Percentiles rank a stretch among this genome's conserved stretches.
phyloP scores from a whole-genome alignment of 75 land plant genomes.

The Pinus albicaulis region DNA sequence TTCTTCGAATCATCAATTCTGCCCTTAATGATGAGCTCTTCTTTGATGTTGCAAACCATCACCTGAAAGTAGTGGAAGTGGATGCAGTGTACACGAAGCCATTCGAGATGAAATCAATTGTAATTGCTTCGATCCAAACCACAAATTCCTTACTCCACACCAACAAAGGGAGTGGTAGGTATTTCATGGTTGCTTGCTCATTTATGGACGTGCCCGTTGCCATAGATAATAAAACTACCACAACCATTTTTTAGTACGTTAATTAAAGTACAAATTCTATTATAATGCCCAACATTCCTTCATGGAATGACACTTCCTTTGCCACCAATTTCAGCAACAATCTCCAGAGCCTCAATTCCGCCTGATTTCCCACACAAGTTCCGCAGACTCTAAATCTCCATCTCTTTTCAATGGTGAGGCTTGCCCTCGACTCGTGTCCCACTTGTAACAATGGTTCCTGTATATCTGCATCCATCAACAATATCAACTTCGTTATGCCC shows the following conservation, averaged over 20 bases:
- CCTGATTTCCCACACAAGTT: slow-evolving; percentile 47
- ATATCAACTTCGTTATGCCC: slow-evolving; percentile 24
- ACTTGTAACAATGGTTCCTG: slow-evolving; percentile 16
- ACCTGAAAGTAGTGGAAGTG: slow-evolving; percentile 19
- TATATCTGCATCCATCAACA: slow-evolving; percentile 17
- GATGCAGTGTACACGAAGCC: neutral
- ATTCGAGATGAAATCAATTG: neutral
- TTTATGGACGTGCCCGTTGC: slow-evolving; percentile 26
- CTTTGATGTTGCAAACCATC: slow-evolving; percentile 18
- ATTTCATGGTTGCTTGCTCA: slow-evolving; percentile 24
- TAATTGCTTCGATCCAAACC: slow-evolving; percentile 14
- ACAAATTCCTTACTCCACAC: slow-evolving; percentile 13
- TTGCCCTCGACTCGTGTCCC: slow-evolving; percentile 21
- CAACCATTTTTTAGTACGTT: slow-evolving; percentile 38
- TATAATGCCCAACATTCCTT: slow-evolving; percentile 30
- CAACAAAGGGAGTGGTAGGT: slow-evolving; percentile 11
- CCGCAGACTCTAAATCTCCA: slow-evolving; percentile 32
- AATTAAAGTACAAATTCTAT: slow-evolving; percentile 14
- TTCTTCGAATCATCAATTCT: slow-evolving; percentile 43
- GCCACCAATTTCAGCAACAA: slow-evolving; percentile 29
- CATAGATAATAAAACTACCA: slow-evolving; percentile 39
- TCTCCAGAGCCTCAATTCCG: slow-evolving; percentile 42
- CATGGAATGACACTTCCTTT: slow-evolving; percentile 41
- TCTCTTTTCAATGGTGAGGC: slow-evolving; percentile 22
- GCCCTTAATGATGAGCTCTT: slow-evolving; percentile 33